Percentiles rank a stretch among this genome's conserved stretches.
Conservation (phyloP, 495 filamentous ascomycete species). For the Tuber aestivum region DNA sequence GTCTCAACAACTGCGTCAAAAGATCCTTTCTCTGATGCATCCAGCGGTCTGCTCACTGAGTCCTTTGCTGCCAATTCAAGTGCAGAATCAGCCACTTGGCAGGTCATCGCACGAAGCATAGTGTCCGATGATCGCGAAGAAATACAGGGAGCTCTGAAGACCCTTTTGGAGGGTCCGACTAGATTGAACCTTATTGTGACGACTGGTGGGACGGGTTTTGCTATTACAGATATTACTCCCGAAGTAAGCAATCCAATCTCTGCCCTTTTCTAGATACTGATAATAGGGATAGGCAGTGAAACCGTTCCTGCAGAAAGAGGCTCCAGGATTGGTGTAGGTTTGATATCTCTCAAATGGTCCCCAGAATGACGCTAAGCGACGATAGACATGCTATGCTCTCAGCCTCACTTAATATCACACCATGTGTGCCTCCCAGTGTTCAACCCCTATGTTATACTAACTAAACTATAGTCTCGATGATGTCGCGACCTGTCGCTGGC, state of each 20-base stretch:
- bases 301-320: slow-evolving; percentile 76
- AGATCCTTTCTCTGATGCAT: slow-evolving; percentile 73
- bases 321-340: slow-evolving; percentile 75
- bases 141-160: slow-evolving; percentile 65
- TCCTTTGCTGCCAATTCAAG: slow-evolving; percentile 60
- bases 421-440: slow-evolving; percentile 57
- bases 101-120: slow-evolving; percentile 60
- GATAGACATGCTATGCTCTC: slow-evolving; percentile 84
- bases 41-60: slow-evolving; percentile 57
- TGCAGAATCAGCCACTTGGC: slow-evolving; percentile 54
- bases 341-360: not conserved
- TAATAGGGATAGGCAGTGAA: slow-evolving; percentile 60
- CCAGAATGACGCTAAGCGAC: not conserved
- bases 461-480: slow-evolving; percentile 70
- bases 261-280: slow-evolving; percentile 3
- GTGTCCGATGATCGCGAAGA: slow-evolving; percentile 70
- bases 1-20: slow-evolving; percentile 87
- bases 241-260: slow-evolving; percentile 55
- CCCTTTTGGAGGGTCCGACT: slow-evolving; percentile 61
- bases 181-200: slow-evolving; percentile 71
- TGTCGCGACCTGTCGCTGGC: slow-evolving; percentile 90
- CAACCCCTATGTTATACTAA: not conserved
- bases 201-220: slow-evolving; percentile 92
- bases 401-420: slow-evolving; percentile 75
- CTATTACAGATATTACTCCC: slow-evolving; percentile 78